Base-by-base conservation (phyloP, 2,329 filamentous ascomycete species). In the Aspergillus pseudoterreus region DNA sequence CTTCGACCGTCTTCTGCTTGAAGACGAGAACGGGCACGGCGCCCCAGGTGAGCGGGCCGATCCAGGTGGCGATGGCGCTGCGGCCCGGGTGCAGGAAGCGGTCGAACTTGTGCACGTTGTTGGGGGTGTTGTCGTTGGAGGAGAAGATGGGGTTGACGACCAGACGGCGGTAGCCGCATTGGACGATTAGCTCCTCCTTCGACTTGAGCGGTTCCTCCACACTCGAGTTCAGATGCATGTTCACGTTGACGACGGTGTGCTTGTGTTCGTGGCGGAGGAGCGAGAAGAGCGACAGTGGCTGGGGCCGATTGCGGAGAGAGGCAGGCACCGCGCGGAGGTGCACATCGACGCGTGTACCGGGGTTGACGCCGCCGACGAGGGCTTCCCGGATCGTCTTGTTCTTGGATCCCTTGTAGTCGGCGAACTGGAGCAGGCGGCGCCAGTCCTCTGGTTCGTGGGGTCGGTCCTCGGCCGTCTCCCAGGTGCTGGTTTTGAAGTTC, bases 61-160 rank as follows among this genome's bases (percentile, higher is more conserved):
- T 87, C 71, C 96, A 96, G 10, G 87, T 88, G 6, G 92, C 94
- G 21, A 97, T 86, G 3, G 89, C 89, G 8, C 89, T 92, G 61
- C 90, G 87, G 4, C 94, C 94, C 0, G 94, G 92, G 70, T 97
- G 91, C 5, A 97, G 75, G 75, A 84, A 99, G 27, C 92, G 87
- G 71, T 90, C 88, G 73, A 91, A 97, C 71, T 99, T 99, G 81
- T 97, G 92, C 12, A 99, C 92, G 66, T 99, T 87, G 75, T 97
- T 97, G 44, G 90, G 89, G 0, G 92, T 96, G 66, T 87, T 90
- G 51, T 92, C 92, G n/a, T 83, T 79, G 66, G 89, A 84, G 0
- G 92, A 96, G 78, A 92, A 96, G 43, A 97, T 78, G 10, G 94
- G 94, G 64, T 94, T 92, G 73, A 96, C 84, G 53, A 92, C 76